Conservation (phyloP, 2,329 filamentous ascomycete genomes). For the Helotiales sp. region DNA sequence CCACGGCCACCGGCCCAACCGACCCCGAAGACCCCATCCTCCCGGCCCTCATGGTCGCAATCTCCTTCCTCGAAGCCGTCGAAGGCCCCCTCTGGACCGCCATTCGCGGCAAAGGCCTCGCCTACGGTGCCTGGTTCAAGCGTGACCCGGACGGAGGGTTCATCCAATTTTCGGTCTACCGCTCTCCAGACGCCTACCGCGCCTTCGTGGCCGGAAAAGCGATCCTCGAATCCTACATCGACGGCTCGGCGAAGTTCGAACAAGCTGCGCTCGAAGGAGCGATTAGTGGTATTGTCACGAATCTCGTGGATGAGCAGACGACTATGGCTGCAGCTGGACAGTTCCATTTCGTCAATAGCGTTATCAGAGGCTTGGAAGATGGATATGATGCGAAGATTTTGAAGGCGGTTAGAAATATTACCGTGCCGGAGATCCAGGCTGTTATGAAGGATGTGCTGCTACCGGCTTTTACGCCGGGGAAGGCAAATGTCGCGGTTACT, state of each 20-base stretch:
- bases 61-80: slow-evolving; percentile 88
- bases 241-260: slow-evolving; percentile 75
- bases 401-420: slow-evolving; percentile 76
- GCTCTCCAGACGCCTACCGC: slow-evolving; percentile 86
- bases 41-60: slow-evolving; percentile 84
- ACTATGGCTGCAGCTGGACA: slow-evolving; percentile 83
- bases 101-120: slow-evolving; percentile 89
- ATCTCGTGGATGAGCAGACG: slow-evolving; percentile 84
- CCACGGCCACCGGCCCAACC: slow-evolving; percentile 74
- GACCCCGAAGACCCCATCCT: slow-evolving; percentile 78
- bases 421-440: slow-evolving; percentile 74
- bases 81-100: slow-evolving; percentile 95
- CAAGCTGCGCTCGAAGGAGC: slow-evolving; percentile 76
- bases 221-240: slow-evolving; percentile 75
- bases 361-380: slow-evolving; percentile 74
- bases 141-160: slow-evolving; percentile 80
- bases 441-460: slow-evolving; percentile 77
- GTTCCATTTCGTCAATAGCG: slow-evolving; percentile 81
- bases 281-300: slow-evolving; percentile 85
- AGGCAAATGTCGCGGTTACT: slow-evolving; percentile 84
- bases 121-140: slow-evolving; percentile 84
- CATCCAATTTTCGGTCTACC: slow-evolving; percentile 84
- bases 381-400: slow-evolving; percentile 82
- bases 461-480: slow-evolving; percentile 79
- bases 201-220: slow-evolving; percentile 79